These are phyloP conservation scores for Candida xyloterini DNA, from an alignment of 805 yeast genomes.

Conservation along the genomic window DNA sequence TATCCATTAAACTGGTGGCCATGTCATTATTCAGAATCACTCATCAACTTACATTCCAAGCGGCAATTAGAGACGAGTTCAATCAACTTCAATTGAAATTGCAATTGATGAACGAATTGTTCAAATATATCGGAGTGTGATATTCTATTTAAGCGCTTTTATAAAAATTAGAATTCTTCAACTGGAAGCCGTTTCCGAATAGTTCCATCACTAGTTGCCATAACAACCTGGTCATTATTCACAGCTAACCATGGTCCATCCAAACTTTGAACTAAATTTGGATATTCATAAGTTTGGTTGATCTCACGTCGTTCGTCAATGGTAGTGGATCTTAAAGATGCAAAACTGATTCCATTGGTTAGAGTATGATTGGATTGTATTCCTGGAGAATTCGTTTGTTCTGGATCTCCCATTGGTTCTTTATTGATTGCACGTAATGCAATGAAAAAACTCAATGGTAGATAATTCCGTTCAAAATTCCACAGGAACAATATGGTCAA, in stretches of 20 bases:
- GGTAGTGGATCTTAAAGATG: slow-evolving; percentile 42
- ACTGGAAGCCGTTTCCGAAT: slow-evolving; percentile 27
- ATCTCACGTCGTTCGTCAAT: slow-evolving; percentile 77
- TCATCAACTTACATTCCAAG: slow-evolving; percentile 19
- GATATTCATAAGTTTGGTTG: slow-evolving; percentile 72
- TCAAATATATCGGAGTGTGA: slow-evolving; percentile 10
- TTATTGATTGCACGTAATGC: slow-evolving; percentile 71
- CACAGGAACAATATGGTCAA: slow-evolving; percentile 63
- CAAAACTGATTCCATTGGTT: slow-evolving; percentile 10
- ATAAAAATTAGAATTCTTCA: slow-evolving; percentile 23
- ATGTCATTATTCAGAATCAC: slow-evolving; percentile 20
- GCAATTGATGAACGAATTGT: slow-evolving; percentile 22
- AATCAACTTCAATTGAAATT: slow-evolving; percentile 24
- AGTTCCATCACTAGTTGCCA: slow-evolving; percentile 41
- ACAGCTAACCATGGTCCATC: slow-evolving; percentile 86
- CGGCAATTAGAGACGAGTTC: slow-evolving; percentile 25
- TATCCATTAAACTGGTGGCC: slow-evolving; percentile 21
- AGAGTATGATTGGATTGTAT: not conserved
- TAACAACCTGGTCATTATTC: slow-evolving; percentile 52
- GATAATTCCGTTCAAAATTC: slow-evolving; percentile 77
- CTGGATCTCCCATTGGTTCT: slow-evolving; percentile 5
- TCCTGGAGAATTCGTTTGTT: not conserved
- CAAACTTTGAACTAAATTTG: slow-evolving; percentile 61
- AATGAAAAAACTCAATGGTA: slow-evolving; percentile 79
- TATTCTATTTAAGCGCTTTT: slow-evolving; percentile 3